Base-by-base conservation (phyloP, 108 stramenopile species). In the Nitzschia sp. region DNA sequence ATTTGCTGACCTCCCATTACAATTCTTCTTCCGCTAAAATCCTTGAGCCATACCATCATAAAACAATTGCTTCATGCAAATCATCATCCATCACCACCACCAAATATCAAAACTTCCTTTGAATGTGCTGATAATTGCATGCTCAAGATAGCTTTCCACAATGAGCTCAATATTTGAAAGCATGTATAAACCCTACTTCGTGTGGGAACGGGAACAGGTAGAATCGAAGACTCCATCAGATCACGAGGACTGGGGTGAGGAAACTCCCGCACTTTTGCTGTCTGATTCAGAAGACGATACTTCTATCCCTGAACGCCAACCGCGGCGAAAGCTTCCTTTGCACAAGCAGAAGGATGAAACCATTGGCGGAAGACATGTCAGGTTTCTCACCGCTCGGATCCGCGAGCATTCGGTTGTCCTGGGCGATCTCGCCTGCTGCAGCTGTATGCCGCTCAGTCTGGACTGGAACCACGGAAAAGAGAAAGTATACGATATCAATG, bases 351-450 rank as follows among this genome's bases (percentile, higher is more conserved):
- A 30, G 28, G 47, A 33, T n/a, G 63, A 28, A 32, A 32, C 45
- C 15, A 53, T 53, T n/a, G n/a, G 52, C 19, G 26, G 56, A 25
- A 26, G 58, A 26, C 50, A 52, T 9, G 72, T 73, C 22, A 53
- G 63, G 28, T 73, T 73, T 38, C 9, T 13, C 17, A 33, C 45
- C 0, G 57, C 57, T 11, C 31, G 41, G 1, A 54, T 73, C 33
- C 77, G 80, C 32, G 66, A 76, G 30, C 78, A 83, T 62, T 48
- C 45, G 21, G 30, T 83, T 13, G 70, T 62, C 11, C 34, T 83
- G 9, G 85, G 82, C 38, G 85, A 83, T 67, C 82, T 82, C 8
- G 64, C 58, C 2, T 83, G 82, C 53, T 32, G 41, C 15, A 63
- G 71, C 53, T 77, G 77, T 1, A 48, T 72, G n/a, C 77, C 85